Base-by-base conservation (phyloP, 768 basidiomycete species). In the Panaeolus cyanescens region DNA sequence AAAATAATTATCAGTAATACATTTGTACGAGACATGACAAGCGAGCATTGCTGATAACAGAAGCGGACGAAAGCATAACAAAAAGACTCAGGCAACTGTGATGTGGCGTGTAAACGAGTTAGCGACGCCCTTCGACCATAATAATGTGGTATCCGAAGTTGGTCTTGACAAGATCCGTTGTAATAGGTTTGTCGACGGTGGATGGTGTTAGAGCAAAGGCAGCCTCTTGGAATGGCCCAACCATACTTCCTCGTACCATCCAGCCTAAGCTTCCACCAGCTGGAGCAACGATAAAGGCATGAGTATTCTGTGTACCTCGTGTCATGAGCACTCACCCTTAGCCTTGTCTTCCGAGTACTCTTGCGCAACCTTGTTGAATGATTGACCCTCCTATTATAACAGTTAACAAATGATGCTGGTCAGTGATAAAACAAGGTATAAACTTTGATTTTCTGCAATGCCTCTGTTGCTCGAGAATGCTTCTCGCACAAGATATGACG, bases 311-410 rank as follows among this genome's bases (percentile, higher is more conserved):
- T n/a, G n/a, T n/a, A n/a, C n/a, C n/a, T n/a, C n/a, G 39, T 6
- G 12, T 8, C 12, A 6, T 28, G 8, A 31, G 32, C 31, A 67
- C 71, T 20, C 59, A 90, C 92, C 84, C 82, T 93, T 95, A 5
- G 93, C 93, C 70, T 95, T 95, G 75, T 95, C 93, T 72, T 93
- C 92, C 1, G 93, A 94, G 65, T 92, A 94, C 68, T 93, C 93
- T 69, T 93, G 89, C 5, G 93, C 93, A 32, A 93, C 90, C 73
- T 93, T 95, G 75, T 93, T 90, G 70, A 95, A 95, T 10, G 90
- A 76, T 67, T 90, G 85, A 22, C 93, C 93, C 62, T 85, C 88
- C 90, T 83, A 59, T 50, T 54, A 39, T 50, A 34, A 5, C 37
- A 5, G 12, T 62, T 55, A 54, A 9, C 34, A 28, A 4, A 32